phyloP scores from a whole-genome alignment of 306 rosid genomes.

The Lupinus albus region DNA sequence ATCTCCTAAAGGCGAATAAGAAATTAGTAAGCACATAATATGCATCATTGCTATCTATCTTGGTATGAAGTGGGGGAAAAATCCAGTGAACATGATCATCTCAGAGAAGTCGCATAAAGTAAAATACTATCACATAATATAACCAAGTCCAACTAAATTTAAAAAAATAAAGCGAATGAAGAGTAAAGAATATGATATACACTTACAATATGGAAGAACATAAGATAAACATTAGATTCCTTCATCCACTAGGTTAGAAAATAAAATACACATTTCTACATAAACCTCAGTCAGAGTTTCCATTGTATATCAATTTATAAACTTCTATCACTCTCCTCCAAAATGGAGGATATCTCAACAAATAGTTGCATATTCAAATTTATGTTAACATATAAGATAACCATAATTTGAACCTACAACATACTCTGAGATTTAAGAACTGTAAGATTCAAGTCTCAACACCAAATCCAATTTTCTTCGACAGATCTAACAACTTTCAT shows the following conservation, averaged over 20 bases:
- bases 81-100: not conserved
- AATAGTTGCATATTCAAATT: not conserved
- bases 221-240: not conserved
- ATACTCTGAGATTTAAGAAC: slow-evolving; percentile 14
- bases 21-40: not conserved
- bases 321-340: not conserved
- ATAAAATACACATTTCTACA: not conserved
- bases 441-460: not conserved
- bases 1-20: not conserved
- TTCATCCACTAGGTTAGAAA: not conserved
- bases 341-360: not conserved
- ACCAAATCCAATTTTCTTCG: slow-evolving; percentile 12
- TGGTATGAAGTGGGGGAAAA: not conserved
- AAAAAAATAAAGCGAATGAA: slow-evolving; percentile 1
- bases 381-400: not conserved
- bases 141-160: not conserved
- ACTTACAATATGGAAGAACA: slow-evolving; percentile 14
- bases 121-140: not conserved
- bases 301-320: not conserved
- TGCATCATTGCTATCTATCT: not conserved
- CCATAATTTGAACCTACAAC: not conserved
- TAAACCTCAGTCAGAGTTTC: not conserved
- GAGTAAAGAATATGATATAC: not conserved
- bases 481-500: slow-evolving; percentile 39
- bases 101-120: not conserved